phyloP scores from a whole-genome alignment of 148 eudicot species.

The Amaranthus palmeri region DNA sequence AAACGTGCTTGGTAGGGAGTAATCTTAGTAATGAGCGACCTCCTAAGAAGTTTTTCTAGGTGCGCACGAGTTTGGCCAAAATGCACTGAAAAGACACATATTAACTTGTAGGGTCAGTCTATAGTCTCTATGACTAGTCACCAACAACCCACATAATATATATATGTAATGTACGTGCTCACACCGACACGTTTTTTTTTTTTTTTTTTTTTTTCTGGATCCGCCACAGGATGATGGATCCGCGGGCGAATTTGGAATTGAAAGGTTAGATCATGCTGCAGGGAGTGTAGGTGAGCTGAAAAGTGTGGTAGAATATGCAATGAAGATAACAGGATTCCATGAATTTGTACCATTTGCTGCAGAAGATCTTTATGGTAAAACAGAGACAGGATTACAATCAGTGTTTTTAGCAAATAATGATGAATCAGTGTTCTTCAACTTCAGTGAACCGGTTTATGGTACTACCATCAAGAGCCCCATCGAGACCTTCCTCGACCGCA shows the following conservation, averaged over 20 bases:
- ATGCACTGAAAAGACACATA: no score
- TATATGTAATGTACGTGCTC: no score
- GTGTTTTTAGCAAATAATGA: conserved; percentile 63
- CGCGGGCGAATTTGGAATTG: conserved; percentile 52
- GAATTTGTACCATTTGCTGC: conserved; percentile 74
- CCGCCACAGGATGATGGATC: conserved; percentile 10
- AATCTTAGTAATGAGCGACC: no score
- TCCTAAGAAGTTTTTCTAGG: no score
- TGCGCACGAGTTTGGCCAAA: no score
- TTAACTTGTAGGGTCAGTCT: no score
- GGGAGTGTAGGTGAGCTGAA: conserved; percentile 66
- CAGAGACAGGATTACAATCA: conserved; percentile 69
- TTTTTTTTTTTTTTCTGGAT: no score
- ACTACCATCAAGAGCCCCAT: conserved; percentile 78
- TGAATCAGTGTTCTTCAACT: conserved; percentile 60
- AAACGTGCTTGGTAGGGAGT: no score
- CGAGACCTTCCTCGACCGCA: conserved; percentile 81
- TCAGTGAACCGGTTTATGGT: conserved; percentile 75
- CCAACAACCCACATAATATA: no score
- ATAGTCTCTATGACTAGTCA: no score
- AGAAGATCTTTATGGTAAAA: conserved; percentile 63
- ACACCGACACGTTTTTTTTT: no score
- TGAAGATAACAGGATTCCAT: conserved; percentile 69
- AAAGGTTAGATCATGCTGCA: conserved; percentile 69
- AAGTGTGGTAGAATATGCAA: conserved; percentile 42